phyloP scores from a whole-genome alignment of 2,329 filamentous ascomycete species.

The Alternaria longipes region DNA sequence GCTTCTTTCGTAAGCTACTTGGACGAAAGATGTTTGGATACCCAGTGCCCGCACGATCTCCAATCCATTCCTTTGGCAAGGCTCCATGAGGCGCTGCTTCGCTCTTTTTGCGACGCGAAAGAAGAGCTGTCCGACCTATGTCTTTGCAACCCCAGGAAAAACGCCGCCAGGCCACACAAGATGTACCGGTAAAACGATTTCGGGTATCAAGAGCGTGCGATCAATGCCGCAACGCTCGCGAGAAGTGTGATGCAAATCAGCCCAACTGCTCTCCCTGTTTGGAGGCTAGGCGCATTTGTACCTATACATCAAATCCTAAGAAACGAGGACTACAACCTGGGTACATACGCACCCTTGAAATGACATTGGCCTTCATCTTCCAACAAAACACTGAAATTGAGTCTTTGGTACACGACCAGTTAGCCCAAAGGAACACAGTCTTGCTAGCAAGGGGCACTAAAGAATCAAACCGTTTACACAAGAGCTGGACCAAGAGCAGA shows the following conservation, averaged over 20 bases:
- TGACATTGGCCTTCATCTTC: conserved; percentile 62
- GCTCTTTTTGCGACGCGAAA: background rate
- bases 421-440: conserved; percentile 60
- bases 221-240: conserved; percentile 70
- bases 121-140: conserved; percentile 19
- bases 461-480: conserved; percentile 66
- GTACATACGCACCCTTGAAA: conserved; percentile 62
- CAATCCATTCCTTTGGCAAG: conserved; percentile 2
- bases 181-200: conserved; percentile 59
- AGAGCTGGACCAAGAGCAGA: conserved; percentile 69
- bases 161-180: conserved; percentile 26
- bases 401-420: conserved; percentile 62
- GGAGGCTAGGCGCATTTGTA: conserved; percentile 69
- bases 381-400: conserved; percentile 66
- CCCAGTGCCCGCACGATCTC: background rate
- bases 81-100: conserved; percentile 3
- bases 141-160: conserved; percentile 31
- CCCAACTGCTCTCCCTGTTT: conserved; percentile 73
- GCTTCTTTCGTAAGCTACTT: conserved; percentile 9
- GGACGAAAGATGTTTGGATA: conserved; percentile 3
- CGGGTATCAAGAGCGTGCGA: conserved; percentile 74
- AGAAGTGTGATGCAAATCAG: conserved; percentile 76
- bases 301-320: conserved; percentile 76
- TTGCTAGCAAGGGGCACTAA: conserved; percentile 62
- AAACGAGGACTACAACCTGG: conserved; percentile 78